phyloP scores from a whole-genome alignment of 495 filamentous ascomycete genomes.

The Penicillium parvum region DNA sequence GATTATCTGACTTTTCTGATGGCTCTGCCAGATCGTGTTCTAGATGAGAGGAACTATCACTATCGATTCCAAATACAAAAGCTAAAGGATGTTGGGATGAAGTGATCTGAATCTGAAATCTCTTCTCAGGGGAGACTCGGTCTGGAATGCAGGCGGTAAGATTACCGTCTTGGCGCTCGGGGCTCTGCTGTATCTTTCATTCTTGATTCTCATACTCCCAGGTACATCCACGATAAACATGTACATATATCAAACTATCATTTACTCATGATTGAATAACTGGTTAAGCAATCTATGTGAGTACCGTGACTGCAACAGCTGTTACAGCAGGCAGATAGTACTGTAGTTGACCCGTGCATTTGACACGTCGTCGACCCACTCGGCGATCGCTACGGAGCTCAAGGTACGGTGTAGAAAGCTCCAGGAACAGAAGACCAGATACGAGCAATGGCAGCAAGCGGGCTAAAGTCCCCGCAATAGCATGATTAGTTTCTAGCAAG shows the following conservation, averaged over 20 bases:
- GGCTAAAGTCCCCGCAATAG: background rate
- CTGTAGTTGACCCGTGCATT: constrained; percentile 11
- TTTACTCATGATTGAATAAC: too few species aligned
- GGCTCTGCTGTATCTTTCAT: too few species aligned
- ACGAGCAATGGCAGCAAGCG: background rate
- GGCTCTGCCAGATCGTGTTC: too few species aligned
- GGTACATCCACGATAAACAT: too few species aligned
- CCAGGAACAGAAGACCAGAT: background rate
- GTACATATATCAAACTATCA: too few species aligned
- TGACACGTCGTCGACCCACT: constrained; percentile 26
- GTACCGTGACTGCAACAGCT: background rate
- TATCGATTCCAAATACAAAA: background rate
- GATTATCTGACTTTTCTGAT: too few species aligned
- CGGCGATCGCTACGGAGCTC: constrained; percentile 5
- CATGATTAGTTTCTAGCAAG: background rate
- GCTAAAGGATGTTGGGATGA: too few species aligned
- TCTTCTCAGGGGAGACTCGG: constrained; percentile 18
- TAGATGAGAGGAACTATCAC: too few species aligned
- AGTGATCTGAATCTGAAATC: too few species aligned
- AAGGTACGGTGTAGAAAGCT: constrained; percentile 10
- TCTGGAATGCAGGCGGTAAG: constrained; percentile 28
- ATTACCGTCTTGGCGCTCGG: constrained; percentile 19
- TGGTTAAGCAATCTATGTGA: constrained; percentile 2
- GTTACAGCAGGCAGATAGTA: constrained; percentile 2
- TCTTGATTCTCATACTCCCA: too few species aligned